Base-by-base conservation (phyloP, 495 filamentous ascomycete genomes). In the Lasiosphaeris hirsuta region DNA sequence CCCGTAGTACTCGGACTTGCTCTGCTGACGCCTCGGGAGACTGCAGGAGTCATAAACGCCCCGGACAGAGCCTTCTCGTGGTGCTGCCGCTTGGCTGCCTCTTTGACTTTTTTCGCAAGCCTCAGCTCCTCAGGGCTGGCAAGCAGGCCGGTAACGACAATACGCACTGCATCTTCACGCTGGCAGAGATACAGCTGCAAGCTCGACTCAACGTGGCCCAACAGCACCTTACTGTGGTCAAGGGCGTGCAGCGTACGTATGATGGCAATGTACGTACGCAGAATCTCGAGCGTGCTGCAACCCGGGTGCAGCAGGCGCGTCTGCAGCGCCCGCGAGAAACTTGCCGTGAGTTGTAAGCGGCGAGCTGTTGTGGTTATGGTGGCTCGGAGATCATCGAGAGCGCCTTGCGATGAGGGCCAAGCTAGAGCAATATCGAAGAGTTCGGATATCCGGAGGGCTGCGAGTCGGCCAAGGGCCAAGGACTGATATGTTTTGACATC, bases 131-230 rank as follows among this genome's bases (percentile, higher is more conserved):
- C 72, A 3, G 80, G 70, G 57, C 89, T 89, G 19, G 90, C 83
- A 19, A 99, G 77, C 38, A 97, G 80, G 19, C 95, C 94, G 2
- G 84, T 80, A 15, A 97, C 90, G 54, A 99, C 90, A 19, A 90
- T 87, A 51, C 84, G 84, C 17, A 96, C 86, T 0, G 95, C 93
- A 63, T 99, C 93, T 45, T 96, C 90, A n/a, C 94, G 82, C n/a
- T 90, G 88, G 50, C 89, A 89, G 33, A 99, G 79, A 65, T 97
- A 97, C 14, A 88, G 72, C 40, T 92, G 89, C 54, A 99, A 86
- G 1, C 88, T 85, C 34, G 85, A 82, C 13, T 92, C 90, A 41
- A 96, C 86, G 7, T 92, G 85, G 66, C 93, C 88, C 8, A 99
- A 78, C 6, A 97, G 81, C 4, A 97, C 94, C 14, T 93, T 92